These are phyloP conservation scores for Cicer arietinum DNA, from an alignment of 306 rosid genomes.

Conservation along the genomic window DNA sequence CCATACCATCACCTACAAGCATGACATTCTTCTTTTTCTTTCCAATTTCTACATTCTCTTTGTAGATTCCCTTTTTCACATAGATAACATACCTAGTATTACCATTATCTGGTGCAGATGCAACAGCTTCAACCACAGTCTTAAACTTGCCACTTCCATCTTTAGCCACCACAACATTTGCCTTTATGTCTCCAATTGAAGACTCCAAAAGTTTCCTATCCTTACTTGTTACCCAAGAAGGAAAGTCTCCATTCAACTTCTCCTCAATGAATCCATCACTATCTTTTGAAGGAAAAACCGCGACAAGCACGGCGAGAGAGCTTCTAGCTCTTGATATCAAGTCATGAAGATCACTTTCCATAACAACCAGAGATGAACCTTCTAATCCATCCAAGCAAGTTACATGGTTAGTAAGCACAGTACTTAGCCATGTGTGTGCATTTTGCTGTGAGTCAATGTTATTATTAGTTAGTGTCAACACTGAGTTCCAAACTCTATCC, in stretches of 20 bases:
- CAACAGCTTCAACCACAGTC: conserved; percentile 70
- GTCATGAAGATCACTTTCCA: conserved; percentile 52
- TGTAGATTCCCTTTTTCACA: conserved; percentile 67
- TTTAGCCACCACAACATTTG: conserved; percentile 69
- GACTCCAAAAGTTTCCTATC: conserved; percentile 59
- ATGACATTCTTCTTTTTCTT: conserved; percentile 61
- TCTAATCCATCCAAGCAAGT: conserved; percentile 73
- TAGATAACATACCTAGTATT: conserved; percentile 62
- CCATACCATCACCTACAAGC: conserved; percentile 79
- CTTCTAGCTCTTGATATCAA: conserved; percentile 59
- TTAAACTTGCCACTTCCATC: conserved; percentile 75
- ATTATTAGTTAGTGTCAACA: conserved; percentile 42
- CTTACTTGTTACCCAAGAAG: conserved; percentile 52
- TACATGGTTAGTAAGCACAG: conserved; percentile 71
- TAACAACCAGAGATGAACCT: conserved; percentile 23
- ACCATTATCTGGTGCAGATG: conserved; percentile 57
- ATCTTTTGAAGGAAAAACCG: conserved; percentile 33
- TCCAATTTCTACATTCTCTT: conserved; percentile 64
- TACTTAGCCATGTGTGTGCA: conserved; percentile 75
- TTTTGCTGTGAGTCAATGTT: conserved; percentile 42
- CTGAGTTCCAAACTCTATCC: conserved; percentile 58
- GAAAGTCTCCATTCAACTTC: conserved; percentile 44
- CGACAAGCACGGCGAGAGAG: conserved; percentile 57
- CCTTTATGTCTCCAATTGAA: conserved; percentile 42
- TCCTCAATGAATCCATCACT: conserved; percentile 7